Base-by-base conservation (phyloP, 1,284 basidiomycete genomes). In the Sanghuangporus weigelae region DNA sequence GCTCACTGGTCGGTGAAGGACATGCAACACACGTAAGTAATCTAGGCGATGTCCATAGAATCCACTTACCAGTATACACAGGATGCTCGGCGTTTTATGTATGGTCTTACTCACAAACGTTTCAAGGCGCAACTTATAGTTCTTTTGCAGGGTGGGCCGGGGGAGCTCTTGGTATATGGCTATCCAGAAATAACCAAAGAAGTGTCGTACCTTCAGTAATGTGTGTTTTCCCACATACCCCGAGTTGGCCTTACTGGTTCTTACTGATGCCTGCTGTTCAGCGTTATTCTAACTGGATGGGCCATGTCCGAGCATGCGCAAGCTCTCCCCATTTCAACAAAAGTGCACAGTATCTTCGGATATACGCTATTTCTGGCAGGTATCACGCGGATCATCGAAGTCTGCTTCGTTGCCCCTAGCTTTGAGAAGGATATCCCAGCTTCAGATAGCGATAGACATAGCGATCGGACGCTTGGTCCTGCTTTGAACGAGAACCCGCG, bases 261-360 rank as follows among this genome's bases (percentile, higher is more conserved):
- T 39, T 63, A n/a, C 14, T 51, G 12, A 57, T 56, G 7, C 38
- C 21, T 42, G 56, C 14, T 35, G 8, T 4, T 53, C 67, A 94
- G 91, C 64, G 88, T 96, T 67, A 85, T 93, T 63, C 79, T 96
- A 65, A 96, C 95, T 0, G 96, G 96, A 2, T 98, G 93, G 90
- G 95, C 91, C 0, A 96, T 98, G 93, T 91, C 92, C 3, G 88
- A 92, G 48, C 96, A 98, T 69, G 85, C 85, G 1, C 96, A 98
- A 77, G 86, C 84, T 8, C 78, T 95, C 59, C 89, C 87, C 85
- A 80, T 96, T 55, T 93, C 92, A 0, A 92, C 92, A 2, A 89
- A 87, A 78, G 90, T 96, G 2, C 95, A 97, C 70, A 81, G 81
- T 1, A 80, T 89, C 61, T 96, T 97, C 69, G 95, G 95, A 12